Conservation (phyloP, 2,329 filamentous ascomycete genomes). For the Calonectria crousiana region DNA sequence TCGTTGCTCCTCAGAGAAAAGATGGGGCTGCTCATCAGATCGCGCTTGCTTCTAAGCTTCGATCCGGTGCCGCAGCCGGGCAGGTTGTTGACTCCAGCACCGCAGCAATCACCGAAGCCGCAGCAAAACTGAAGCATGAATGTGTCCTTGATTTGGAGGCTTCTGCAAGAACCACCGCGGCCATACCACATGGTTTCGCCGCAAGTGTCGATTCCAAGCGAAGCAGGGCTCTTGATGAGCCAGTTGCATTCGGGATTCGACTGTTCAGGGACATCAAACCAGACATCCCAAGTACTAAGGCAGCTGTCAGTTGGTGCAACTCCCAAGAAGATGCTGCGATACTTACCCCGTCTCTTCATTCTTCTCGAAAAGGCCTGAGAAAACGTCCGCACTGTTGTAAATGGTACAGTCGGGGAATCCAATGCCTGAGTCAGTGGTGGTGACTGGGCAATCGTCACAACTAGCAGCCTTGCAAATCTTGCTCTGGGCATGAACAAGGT, state of each 20-base stretch:
- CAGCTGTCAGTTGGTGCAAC: not conserved
- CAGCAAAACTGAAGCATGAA: slow-evolving; percentile 5
- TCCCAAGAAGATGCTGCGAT: not conserved
- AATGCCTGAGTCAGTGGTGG: not conserved
- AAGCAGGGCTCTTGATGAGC: not conserved
- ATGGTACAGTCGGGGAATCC: not conserved
- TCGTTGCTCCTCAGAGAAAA: not conserved
- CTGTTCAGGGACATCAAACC: not conserved
- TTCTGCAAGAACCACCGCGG: not conserved
- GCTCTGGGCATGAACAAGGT: not conserved
- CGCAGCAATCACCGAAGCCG: not conserved
- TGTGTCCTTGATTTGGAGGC: not conserved
- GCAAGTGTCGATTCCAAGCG: not conserved
- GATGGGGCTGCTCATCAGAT: slow-evolving; percentile 2
- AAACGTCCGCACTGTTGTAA: not conserved
- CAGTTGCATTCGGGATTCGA: not conserved
- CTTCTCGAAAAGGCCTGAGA: not conserved
- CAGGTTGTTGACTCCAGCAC: not conserved
- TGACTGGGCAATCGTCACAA: not conserved
- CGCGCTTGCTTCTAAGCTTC: not conserved
- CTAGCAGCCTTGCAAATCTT: not conserved
- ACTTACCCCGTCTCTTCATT: not conserved
- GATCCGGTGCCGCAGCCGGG: not conserved
- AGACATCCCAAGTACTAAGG: not conserved
- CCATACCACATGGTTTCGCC: not conserved